phyloP scores from a whole-genome alignment of 2,329 filamentous ascomycete genomes.

The Fusarium hainanense region DNA sequence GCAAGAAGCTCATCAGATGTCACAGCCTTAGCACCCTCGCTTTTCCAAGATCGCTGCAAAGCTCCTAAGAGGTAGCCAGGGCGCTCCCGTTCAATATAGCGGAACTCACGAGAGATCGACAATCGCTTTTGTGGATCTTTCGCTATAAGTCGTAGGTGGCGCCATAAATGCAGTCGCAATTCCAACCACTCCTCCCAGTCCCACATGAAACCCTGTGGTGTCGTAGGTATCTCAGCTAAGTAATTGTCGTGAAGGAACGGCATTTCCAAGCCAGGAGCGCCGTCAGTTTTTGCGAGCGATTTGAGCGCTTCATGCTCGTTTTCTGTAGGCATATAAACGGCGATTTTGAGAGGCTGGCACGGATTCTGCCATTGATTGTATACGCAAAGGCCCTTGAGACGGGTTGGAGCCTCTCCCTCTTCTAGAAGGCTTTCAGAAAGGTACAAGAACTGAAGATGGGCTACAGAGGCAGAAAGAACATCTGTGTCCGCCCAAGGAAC shows the following conservation, averaged over 20 bases:
- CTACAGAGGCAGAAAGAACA: slow-evolving; percentile 6
- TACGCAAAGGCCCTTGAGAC: neutral
- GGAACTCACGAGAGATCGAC: slow-evolving; percentile 9
- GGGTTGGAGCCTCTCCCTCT: neutral
- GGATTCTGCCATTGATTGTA: slow-evolving; percentile 13
- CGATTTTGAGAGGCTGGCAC: neutral
- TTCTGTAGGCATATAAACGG: slow-evolving; percentile 29
- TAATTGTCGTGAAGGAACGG: slow-evolving; percentile 25
- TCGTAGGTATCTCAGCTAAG: slow-evolving; percentile 4
- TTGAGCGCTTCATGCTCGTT: slow-evolving; percentile 22
- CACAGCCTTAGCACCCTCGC: neutral
- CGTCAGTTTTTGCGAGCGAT: slow-evolving; percentile 2
- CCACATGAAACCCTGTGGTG: neutral
- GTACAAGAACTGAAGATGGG: slow-evolving; percentile 34
- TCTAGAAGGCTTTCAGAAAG: slow-evolving; percentile 20
- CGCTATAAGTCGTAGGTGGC: slow-evolving; percentile 2
- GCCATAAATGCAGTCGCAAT: slow-evolving; percentile 3
- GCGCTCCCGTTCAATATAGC: slow-evolving; percentile 21
- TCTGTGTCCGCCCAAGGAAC: neutral
- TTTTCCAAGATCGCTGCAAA: slow-evolving; percentile 16
- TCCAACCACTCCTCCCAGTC: slow-evolving; percentile 37
- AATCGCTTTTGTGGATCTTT: neutral
- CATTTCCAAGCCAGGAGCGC: neutral
- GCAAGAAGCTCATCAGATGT: slow-evolving; percentile 2
- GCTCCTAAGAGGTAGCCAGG: slow-evolving; percentile 9